Conservation (phyloP, 2,329 filamentous ascomycete species). For the Pezicula neosporulosa region DNA sequence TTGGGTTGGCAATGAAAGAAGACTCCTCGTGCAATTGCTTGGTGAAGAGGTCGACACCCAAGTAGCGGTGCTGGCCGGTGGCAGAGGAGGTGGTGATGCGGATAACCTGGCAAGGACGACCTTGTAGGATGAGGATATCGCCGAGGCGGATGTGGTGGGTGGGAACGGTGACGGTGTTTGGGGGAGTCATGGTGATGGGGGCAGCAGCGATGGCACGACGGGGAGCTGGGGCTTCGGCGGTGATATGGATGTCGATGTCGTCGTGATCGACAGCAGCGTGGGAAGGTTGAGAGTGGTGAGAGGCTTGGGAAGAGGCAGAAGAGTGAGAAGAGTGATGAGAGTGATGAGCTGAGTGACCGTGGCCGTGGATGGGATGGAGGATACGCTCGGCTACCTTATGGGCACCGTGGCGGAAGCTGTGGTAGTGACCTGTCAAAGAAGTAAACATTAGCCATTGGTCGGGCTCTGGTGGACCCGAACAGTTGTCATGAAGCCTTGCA, state of each 20-base stretch:
- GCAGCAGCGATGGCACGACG: not conserved
- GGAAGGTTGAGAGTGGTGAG: too few relatives aligned
- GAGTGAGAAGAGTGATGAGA: not conserved
- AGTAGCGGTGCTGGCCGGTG: slow-evolving; percentile 99
- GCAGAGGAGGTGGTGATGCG: slow-evolving; percentile 97
- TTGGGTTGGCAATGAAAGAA: slow-evolving; percentile 94
- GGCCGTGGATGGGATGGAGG: slow-evolving; percentile 46
- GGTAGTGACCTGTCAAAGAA: slow-evolving; percentile 56
- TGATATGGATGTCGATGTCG: slow-evolving; percentile 2
- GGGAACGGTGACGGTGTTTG: slow-evolving; percentile 95
- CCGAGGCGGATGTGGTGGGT: slow-evolving; percentile 99
- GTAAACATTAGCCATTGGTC: slow-evolving; percentile 18
- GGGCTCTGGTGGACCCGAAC: not conserved
- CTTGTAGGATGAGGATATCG: slow-evolving; percentile 98
- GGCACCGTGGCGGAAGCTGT: slow-evolving; percentile 70
- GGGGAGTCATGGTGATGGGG: slow-evolving; percentile 20
- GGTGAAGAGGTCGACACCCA: slow-evolving; percentile 99
- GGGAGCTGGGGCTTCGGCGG: not conserved
- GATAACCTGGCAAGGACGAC: slow-evolving; percentile 99
- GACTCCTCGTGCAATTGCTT: slow-evolving; percentile 99
- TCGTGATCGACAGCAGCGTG: not conserved
- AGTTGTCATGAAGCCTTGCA: slow-evolving; percentile 8
- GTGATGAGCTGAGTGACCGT: slow-evolving; percentile 23
- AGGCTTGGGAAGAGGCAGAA: not conserved
- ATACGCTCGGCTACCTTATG: slow-evolving; percentile 63